Evolutionary conservation across 768 basidiomycete genomes (phyloP).

Genomic region (Glaciozyma martinii): DNA sequence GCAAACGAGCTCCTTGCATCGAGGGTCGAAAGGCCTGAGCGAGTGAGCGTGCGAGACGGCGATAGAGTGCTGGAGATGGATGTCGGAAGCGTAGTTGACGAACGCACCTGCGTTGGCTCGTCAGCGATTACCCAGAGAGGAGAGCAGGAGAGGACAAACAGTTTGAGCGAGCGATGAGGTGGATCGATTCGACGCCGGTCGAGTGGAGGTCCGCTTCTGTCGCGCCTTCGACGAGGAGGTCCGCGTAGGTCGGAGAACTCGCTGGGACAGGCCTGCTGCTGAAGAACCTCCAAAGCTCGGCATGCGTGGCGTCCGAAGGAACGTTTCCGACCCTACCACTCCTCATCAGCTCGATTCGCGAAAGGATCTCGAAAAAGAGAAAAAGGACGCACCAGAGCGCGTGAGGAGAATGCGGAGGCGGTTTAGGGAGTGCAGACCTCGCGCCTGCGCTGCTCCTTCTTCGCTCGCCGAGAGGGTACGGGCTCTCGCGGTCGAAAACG

Average conservation of each 20-base stretch:
- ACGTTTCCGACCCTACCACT: conserved; percentile 73
- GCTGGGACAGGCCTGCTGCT: conserved; percentile 39
- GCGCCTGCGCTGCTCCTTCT: not conserved
- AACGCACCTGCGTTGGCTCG: conserved; percentile 53
- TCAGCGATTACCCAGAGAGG: not conserved
- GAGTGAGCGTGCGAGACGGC: conserved; percentile 60
- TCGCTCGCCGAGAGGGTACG: not conserved
- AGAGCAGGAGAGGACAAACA: conserved; percentile 38
- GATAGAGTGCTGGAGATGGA: conserved; percentile 59
- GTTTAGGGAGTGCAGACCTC: conserved; percentile 28
- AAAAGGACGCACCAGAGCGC: conserved; percentile 19
- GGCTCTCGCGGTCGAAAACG: not conserved
- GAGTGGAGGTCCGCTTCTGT: conserved; percentile 21
- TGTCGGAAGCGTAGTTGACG: conserved; percentile 68
- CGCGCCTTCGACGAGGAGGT: conserved; percentile 18
- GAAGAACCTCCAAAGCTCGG: conserved; percentile 82
- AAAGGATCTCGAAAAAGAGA: not conserved
- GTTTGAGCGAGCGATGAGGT: conserved; percentile 86
- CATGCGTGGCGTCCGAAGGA: conserved; percentile 56
- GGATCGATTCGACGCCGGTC: conserved; percentile 67
- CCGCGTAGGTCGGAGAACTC: conserved; percentile 15
- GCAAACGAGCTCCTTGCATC: conserved; percentile 73
- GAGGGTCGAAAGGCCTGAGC: conserved; percentile 59
- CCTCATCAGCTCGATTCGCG: not conserved
- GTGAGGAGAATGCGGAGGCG: conserved; percentile 30